Conservation (phyloP, 2,329 filamentous ascomycete species). For the Orbilia blumenaviensis region DNA sequence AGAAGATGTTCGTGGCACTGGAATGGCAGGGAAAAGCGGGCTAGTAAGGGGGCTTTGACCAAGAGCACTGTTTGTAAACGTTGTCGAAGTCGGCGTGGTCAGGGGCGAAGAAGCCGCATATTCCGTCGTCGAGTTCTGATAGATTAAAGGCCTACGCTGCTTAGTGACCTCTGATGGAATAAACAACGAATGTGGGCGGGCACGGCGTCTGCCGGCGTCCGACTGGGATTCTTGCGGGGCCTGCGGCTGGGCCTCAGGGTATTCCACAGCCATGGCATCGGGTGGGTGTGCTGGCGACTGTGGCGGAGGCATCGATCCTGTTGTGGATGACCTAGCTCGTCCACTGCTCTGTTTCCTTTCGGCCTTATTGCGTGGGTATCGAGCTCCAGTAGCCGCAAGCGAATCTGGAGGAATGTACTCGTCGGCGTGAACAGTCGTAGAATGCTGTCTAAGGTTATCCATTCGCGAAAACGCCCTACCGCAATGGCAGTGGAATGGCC, state of each 20-base stretch:
- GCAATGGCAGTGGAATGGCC: slow-evolving; percentile 96
- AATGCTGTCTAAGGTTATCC: slow-evolving; percentile 95
- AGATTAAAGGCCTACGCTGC: slow-evolving; percentile 40
- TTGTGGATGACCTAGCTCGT: slow-evolving; percentile 79
- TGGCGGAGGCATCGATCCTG: slow-evolving; percentile 63
- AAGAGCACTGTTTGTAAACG: slow-evolving; percentile 48
- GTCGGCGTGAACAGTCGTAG: slow-evolving; percentile 96
- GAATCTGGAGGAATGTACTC: slow-evolving; percentile 96
- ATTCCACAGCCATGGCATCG: slow-evolving; percentile 52
- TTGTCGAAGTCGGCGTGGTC: slow-evolving; percentile 51
- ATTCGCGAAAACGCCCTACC: slow-evolving; percentile 89
- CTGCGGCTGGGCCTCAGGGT: slow-evolving; percentile 36
- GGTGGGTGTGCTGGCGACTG: slow-evolving; percentile 43
- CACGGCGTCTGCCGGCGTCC: slow-evolving; percentile 44
- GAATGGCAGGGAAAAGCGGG: slow-evolving; percentile 47
- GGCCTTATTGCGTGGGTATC: slow-evolving; percentile 89
- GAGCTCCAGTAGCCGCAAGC: slow-evolving; percentile 86
- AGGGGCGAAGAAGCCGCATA: slow-evolving; percentile 50
- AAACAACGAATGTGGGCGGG: slow-evolving; percentile 46
- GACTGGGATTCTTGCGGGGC: slow-evolving; percentile 41
- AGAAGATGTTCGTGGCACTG: slow-evolving; percentile 42
- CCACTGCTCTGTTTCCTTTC: slow-evolving; percentile 79
- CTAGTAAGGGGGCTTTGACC: slow-evolving; percentile 52
- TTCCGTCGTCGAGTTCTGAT: slow-evolving; percentile 25
- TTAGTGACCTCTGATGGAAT: slow-evolving; percentile 44